These are phyloP conservation scores for Austroboletus eburneus DNA, from an alignment of 768 basidiomycete genomes.

Conservation along the genomic window DNA sequence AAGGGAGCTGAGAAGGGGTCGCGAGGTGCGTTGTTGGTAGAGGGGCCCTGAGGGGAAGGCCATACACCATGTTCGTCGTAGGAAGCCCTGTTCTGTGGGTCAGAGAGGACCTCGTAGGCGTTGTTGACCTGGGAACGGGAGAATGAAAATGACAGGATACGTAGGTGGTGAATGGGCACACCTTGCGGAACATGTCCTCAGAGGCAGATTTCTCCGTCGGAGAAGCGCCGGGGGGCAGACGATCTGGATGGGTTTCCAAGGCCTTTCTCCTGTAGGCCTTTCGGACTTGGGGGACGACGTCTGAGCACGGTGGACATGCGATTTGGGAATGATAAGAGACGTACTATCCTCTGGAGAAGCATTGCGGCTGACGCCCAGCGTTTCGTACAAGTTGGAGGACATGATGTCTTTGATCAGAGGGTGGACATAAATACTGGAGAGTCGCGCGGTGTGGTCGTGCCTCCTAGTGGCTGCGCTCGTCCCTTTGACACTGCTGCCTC, in stretches of 20 bases:
- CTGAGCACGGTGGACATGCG: conserved; percentile 3
- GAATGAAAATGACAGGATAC: not conserved
- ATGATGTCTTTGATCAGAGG: conserved; percentile 36
- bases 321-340: conserved; percentile 25
- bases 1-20: conserved; percentile 17
- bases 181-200: conserved; percentile 54
- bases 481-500: not conserved
- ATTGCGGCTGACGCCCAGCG: conserved; percentile 48
- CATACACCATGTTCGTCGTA: conserved; percentile 73
- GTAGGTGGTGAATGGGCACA: conserved; percentile 9
- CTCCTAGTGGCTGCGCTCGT: conserved; percentile 21
- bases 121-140: not conserved
- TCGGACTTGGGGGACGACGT: conserved; percentile 48
- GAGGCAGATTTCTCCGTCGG: conserved; percentile 53
- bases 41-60: conserved; percentile 37
- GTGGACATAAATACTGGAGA: not conserved
- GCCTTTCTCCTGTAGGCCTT: conserved; percentile 76
- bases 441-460: too few species aligned
- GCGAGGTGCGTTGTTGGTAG: conserved; percentile 10
- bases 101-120: not conserved
- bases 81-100: conserved; percentile 46
- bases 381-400: conserved; percentile 62
- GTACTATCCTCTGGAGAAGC: conserved; percentile 63
- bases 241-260: conserved; percentile 72
- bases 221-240: conserved; percentile 54